Evolutionary conservation across 805 yeast species (phyloP), one percentile per base, ranked within the genome.

Genomic region (Alloascoidea hylecoeti): DNA sequence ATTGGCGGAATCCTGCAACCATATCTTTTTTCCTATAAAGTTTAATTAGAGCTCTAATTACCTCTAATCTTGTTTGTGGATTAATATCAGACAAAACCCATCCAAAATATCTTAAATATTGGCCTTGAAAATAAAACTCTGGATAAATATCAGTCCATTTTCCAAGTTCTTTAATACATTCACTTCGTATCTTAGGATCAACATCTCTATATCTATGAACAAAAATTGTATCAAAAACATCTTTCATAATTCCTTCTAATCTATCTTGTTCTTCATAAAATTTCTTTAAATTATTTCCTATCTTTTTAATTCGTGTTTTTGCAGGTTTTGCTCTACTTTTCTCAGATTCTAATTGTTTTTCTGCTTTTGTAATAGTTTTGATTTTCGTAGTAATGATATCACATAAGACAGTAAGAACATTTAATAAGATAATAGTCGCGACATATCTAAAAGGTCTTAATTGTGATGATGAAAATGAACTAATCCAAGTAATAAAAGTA

Each of bases 11-110:
- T 0, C 86, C 84, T 0, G 78, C 60, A n/a, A 69, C 66, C 38
- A 71, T 58, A 16, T 56, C 52, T 16, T 59, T 57, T 17, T 57
- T 61, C 37, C 56, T 61, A 49, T 71, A 72, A 16, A 75, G 55
- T 47, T 60, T 73, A 9, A 61, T 52, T 34, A 86, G 56, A 3
- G 68, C 64, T 45, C 64, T 71, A 17, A 80, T 50, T 2, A 75
- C 86, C 46, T 81, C 85, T 5, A 64, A 51, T 46, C 94, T 66
- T 1, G 83, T 94, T 2, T 51, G 44, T 6, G 68, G 55, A 13
- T 70, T 66, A 2, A 72, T 61, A 50, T 86, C 96, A n/a, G 88
- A 75, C 33, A 88, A 58, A 23, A 83, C 61, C 94, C 94, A 81
- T 3, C 95, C 95, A 49, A 81, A 67, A 53, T 81, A 83, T 44